Conservation (phyloP, 2,329 filamentous ascomycete genomes). For the Emericellopsis cladophorae region DNA sequence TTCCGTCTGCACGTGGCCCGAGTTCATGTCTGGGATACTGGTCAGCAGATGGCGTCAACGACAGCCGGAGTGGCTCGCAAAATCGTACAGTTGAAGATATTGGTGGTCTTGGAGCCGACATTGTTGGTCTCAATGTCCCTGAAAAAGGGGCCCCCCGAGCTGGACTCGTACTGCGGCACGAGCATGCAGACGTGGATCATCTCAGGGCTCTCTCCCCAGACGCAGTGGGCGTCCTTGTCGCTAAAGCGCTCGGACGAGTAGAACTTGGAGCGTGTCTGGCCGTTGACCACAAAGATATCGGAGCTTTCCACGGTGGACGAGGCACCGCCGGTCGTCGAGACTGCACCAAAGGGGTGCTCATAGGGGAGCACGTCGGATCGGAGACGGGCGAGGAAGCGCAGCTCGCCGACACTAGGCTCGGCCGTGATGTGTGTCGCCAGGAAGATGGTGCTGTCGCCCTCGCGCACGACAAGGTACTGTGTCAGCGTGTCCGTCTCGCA, state of each 20-base stretch:
- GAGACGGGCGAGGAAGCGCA: slow-evolving; percentile 52
- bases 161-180: slow-evolving; percentile 41
- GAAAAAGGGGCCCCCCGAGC: slow-evolving; percentile 55
- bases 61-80: background rate
- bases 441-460: slow-evolving; percentile 47
- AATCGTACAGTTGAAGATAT: slow-evolving; percentile 40
- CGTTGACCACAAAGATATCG: slow-evolving; percentile 45
- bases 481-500: slow-evolving; percentile 47
- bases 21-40: slow-evolving; percentile 43
- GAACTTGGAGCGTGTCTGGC: slow-evolving; percentile 57
- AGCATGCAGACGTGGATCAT: slow-evolving; percentile 49
- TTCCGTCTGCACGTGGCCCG: slow-evolving; percentile 50
- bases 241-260: slow-evolving; percentile 59
- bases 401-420: slow-evolving; percentile 42
- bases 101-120: slow-evolving; percentile 35
- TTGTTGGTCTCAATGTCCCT: slow-evolving; percentile 56
- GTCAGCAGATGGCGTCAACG: background rate
- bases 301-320: slow-evolving; percentile 42
- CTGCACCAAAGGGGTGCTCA: slow-evolving; percentile 39
- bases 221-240: slow-evolving; percentile 52
- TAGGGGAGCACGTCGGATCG: slow-evolving; percentile 33
- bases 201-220: slow-evolving; percentile 30
- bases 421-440: slow-evolving; percentile 50
- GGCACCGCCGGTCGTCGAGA: slow-evolving; percentile 40
- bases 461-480: slow-evolving; percentile 49